Base-by-base conservation (phyloP, 2,329 filamentous ascomycete genomes). In the Amylocarpus encephaloides region DNA sequence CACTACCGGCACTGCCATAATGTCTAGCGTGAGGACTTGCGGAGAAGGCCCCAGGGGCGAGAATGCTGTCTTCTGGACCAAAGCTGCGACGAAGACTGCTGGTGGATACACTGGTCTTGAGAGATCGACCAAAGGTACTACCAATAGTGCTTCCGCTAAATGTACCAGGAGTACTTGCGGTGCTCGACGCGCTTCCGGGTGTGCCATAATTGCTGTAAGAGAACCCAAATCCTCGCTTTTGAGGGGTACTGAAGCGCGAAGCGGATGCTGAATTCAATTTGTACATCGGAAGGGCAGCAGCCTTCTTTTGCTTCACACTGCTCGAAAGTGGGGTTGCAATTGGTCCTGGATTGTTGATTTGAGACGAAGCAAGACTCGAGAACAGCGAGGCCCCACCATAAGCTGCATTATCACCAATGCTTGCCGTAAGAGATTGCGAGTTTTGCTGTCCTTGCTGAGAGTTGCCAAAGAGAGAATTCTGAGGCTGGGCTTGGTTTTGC, bases 321-420 rank as follows among this genome's bases (percentile, higher is more conserved):
- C 83, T 85, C 7, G 84, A 86, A 11, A 97, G 76, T 0, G 94
- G 93, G 0, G 92, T 97, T 7, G 92, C 93, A 57, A 98, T 77
- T 2, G 94, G 93, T 2, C 93, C 93, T 2, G 90, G 87, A 62
- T 90, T 90, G 67, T 68, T 77, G 48, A 73, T 71, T 71, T 70
- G 87, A 70, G 64, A 82, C 65, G 65, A 76, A 59, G 75, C 75
- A 13, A 96, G 72, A 47, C 83, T 85, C 30, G 83, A 80, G 68
- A 97, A 97, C 16, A 98, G 77, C 1, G 89, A 88, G 41, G 88
- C 81, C 47, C 88, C 90, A 36, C 93, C 93, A 64, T 95, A 98
- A 0, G 94, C 92, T 46, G 87, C 89, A n/a, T 83, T 76, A 57
- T 92, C 89, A 52, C 82, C 83, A 49, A 94, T 79, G 53, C 88